These are phyloP conservation scores for Coprinopsis marcescibilis DNA, from an alignment of 768 basidiomycete genomes.

Conservation along the genomic window DNA sequence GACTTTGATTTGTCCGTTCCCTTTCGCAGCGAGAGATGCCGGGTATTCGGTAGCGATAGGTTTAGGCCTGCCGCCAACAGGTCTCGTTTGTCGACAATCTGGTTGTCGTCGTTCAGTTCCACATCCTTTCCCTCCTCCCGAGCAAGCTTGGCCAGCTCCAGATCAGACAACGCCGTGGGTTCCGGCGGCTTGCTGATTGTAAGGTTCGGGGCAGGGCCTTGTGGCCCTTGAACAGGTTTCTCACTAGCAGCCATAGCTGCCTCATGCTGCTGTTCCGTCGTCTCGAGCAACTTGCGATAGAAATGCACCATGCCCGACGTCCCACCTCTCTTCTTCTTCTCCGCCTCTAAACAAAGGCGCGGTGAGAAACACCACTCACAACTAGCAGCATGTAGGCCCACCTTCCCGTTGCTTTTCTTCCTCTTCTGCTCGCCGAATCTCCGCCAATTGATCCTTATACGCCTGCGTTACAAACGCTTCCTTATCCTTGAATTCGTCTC, in stretches of 20 bases:
- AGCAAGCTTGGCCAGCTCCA: constrained; percentile 67
- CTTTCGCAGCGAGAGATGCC: constrained; percentile 50
- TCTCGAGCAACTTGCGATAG: constrained; percentile 72
- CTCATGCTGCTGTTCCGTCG: constrained; percentile 77
- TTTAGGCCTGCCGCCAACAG: constrained; percentile 90
- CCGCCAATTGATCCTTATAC: constrained; percentile 94
- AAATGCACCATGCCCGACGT: constrained; percentile 83
- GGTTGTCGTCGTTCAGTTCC: constrained; percentile 95
- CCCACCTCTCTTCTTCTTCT: constrained; percentile 50
- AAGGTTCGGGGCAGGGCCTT: constrained; percentile 57
- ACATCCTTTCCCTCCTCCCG: constrained; percentile 74
- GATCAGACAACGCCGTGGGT: constrained; percentile 58
- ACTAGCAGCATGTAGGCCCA: constrained; percentile 27
- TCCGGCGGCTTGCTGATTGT: constrained; percentile 73
- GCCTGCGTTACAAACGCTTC: constrained; percentile 97
- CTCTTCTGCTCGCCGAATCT: constrained; percentile 85
- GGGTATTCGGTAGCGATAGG: constrained; percentile 76
- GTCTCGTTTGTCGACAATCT: constrained; percentile 94
- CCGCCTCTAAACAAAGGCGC: constrained; percentile 43
- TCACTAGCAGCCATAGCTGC: constrained; percentile 79
- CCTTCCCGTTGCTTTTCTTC: constrained; percentile 90
- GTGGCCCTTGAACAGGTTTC: constrained; percentile 57
- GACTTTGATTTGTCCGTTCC: constrained; percentile 15
- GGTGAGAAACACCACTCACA: background rate
- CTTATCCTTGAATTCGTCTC: constrained; percentile 90